phyloP scores from a whole-genome alignment of 495 filamentous ascomycete genomes.

The Lichenothelia convexa region DNA sequence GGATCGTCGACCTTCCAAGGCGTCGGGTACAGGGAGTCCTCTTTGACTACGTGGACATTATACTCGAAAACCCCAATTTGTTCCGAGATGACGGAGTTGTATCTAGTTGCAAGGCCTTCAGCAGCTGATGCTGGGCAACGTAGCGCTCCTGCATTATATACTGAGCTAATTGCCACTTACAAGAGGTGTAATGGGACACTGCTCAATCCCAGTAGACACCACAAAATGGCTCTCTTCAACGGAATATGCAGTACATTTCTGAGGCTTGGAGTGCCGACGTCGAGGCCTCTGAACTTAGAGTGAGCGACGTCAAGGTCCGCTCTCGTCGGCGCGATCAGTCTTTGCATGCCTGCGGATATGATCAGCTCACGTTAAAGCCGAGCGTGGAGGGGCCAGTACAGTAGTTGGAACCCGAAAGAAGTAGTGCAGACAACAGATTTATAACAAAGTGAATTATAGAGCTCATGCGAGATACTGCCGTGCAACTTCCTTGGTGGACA shows the following conservation, averaged over 20 bases:
- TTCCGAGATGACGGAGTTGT: no score
- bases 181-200: constrained; percentile 8
- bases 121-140: no score
- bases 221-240: constrained; percentile 1
- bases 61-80: no score
- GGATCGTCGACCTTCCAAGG: no score
- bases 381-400: no score
- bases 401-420: constrained; percentile 6
- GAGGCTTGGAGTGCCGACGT: constrained; percentile 7
- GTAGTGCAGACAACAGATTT: constrained; percentile 6
- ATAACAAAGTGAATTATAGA: constrained; percentile 5
- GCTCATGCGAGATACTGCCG: not conserved
- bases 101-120: no score
- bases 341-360: no score
- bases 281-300: constrained; percentile 1
- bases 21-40: no score
- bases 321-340: constrained; percentile 7
- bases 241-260: constrained; percentile 5
- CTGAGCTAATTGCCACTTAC: no score
- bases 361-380: no score
- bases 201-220: constrained; percentile 4
- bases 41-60: no score
- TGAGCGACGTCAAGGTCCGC: constrained; percentile 7
- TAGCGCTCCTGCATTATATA: no score
- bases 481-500: constrained; percentile 5